Conservation (phyloP, 176 grass and related monocot genomes). For the Musa schizocarpa region DNA sequence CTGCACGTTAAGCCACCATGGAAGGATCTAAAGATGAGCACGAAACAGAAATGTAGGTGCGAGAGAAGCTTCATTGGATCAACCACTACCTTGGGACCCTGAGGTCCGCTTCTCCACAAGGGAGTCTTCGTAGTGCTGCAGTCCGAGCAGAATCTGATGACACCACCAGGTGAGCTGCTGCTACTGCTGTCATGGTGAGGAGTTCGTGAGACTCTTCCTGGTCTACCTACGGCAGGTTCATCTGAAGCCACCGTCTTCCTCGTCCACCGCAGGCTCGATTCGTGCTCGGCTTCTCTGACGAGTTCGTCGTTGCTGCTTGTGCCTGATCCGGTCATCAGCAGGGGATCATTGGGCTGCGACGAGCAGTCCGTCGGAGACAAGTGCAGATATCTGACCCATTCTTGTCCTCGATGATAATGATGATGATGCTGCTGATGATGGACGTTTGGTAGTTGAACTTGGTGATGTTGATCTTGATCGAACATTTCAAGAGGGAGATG, state of each 20-base stretch:
- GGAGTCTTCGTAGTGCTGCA: constrained; percentile 8
- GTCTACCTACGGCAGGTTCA: background rate
- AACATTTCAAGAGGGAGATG: too few species aligned
- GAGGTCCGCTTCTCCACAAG: constrained; percentile 13
- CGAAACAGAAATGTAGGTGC: too few species aligned
- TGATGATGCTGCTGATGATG: too few species aligned
- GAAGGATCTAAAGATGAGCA: too few species aligned
- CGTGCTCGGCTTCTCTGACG: background rate
- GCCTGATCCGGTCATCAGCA: background rate
- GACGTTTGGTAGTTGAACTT: too few species aligned
- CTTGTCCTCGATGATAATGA: too few species aligned
- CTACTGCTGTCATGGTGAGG: background rate
- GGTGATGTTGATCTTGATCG: too few species aligned
- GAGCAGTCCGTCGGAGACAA: too few species aligned
- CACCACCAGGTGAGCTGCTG: background rate
- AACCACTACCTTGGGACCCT: background rate
- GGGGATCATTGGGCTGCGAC: too few species aligned
- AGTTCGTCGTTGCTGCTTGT: background rate
- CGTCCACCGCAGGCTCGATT: background rate
- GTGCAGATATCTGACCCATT: too few species aligned
- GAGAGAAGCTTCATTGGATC: background rate
- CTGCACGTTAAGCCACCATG: background rate
- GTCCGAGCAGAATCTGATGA: constrained; percentile 10
- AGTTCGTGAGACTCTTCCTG: background rate
- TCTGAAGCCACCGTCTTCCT: background rate